Base-by-base conservation (phyloP, 2,329 filamentous ascomycete species). In the Cladosporium velox region DNA sequence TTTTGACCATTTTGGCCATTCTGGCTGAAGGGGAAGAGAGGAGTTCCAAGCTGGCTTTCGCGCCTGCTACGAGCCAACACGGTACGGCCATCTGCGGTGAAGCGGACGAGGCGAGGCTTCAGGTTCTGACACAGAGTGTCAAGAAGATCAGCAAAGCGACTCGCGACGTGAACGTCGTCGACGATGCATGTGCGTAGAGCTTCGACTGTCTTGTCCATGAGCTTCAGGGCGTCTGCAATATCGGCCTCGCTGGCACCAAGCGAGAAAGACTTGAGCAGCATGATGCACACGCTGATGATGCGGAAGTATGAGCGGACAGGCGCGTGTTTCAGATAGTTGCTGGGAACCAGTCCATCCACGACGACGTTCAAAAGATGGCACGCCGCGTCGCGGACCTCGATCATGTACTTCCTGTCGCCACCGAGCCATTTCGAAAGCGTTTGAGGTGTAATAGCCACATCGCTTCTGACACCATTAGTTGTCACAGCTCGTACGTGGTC, bases 241-340 rank as follows among this genome's bases (percentile, higher is more conserved):
- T 95, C 91, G 65, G 88, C 88, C 72, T 91, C 90, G 0, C 90
- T 89, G 1, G 91, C 91, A 21, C 91, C 91, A 1, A 95, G 84
- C 0, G 91, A 91, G 77, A 95, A 94, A 0, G 91, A 94, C 80
- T 90, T 95, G 59, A 95, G 85, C 21, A 95, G 78, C 73, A 95
- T 93, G 86, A 94, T 93, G 68, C 91, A 90, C 4, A 91, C 91
- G 66, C 89, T 91, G 70, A 94, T 92, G 75, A 95, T 94, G 65
- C 91, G 88, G 80, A 95, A 93, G 76, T 94, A 94, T 0, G 91
- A 94, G 57, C 91, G 85, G 4, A 95, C 91, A 0, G 91, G 91
- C 0, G 91, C 91, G 74, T 94, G 91, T 74, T 92, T 91, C 54
- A 95, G 87, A 72, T 91, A 93, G 47, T 89, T 90, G 7, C 86